Percentiles rank a stretch among this genome's conserved stretches.
These are phyloP conservation scores for Pelagomonas calceolata DNA, from an alignment of 108 stramenopile genomes.

Conservation along the genomic window DNA sequence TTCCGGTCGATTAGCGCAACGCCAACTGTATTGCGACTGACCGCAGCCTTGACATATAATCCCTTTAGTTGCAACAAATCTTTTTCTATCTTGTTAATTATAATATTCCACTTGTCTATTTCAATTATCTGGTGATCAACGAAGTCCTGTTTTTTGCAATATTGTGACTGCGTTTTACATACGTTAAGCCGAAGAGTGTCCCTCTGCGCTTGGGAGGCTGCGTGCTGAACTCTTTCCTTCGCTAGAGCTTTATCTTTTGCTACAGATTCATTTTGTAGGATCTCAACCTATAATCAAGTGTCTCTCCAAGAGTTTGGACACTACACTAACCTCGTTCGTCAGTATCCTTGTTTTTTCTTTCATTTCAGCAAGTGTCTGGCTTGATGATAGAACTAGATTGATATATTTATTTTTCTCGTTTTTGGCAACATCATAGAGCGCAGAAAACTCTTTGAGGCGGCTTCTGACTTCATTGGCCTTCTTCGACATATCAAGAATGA, in stretches of 20 bases:
- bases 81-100: slow-evolving; percentile 45
- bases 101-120: slow-evolving; percentile 46
- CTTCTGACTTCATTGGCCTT: slow-evolving; percentile 36
- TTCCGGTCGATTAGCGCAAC: slow-evolving; percentile 55
- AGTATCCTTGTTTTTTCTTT: slow-evolving; percentile 55
- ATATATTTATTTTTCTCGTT: slow-evolving; percentile 55
- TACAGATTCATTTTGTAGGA: slow-evolving; percentile 44
- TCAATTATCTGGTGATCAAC: slow-evolving; percentile 56
- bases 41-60: slow-evolving; percentile 42
- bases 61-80: slow-evolving; percentile 47
- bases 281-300: slow-evolving; percentile 34
- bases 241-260: slow-evolving; percentile 50
- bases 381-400: slow-evolving; percentile 39
- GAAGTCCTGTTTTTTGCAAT: slow-evolving; percentile 32
- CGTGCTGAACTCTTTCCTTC: slow-evolving; percentile 38
- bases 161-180: slow-evolving; percentile 33
- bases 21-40: slow-evolving; percentile 41
- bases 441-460: slow-evolving; percentile 45
- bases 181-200: slow-evolving; percentile 37
- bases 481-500: slow-evolving; percentile 43
- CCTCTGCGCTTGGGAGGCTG: slow-evolving; percentile 31
- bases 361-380: slow-evolving; percentile 56
- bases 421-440: slow-evolving; percentile 55
- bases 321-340: slow-evolving; percentile 22
- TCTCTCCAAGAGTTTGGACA: neutral